Base-by-base conservation (phyloP, 768 basidiomycete genomes). In the Russula emetica region DNA sequence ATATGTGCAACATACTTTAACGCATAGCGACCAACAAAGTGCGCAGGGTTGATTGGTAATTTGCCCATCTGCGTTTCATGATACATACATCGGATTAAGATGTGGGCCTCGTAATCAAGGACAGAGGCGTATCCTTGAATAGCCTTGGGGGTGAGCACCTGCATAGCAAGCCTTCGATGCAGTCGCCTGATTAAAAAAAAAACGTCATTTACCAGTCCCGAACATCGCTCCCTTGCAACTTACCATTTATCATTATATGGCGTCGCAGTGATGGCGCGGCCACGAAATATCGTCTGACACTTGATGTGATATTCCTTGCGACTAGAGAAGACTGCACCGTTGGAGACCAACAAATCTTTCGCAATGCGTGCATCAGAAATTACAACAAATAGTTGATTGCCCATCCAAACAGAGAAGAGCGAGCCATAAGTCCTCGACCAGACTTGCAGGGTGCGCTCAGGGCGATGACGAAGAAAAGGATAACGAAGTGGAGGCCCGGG, bases 331-430 rank as follows among this genome's bases (percentile, higher is more conserved):
- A 50, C 28, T 13, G 49, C 49, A 14, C 49, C 26, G 16, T 50
- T 50, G 13, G 75, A 76, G 28, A 80, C 76, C 68, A 80, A 70
- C 34, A 82, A 72, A 60, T 81, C 80, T 55, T 77, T 76, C 0
- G 75, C 79, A 16, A 81, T 74, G 26, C 72, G 71, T 10, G 79
- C 75, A 65, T 80, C 79, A 5, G 79, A 80, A 40, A 82, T 62
- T 52, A 80, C 71, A 55, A 82, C 74, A 67, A 80, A 78, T 26
- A 80, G 76, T 63, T 80, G 80, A 63, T 78, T 76, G 20, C 80
- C 80, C 24, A 82, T 73, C 74, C 75, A 80, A 8, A 44, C 20
- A n/a, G 42, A 44, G 65, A 76, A 81, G 10, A 82, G 60, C 0
- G 78, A 70, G 0, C 80, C 80, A 61, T 74, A 81, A 61, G 75